Base-by-base conservation (phyloP, 805 yeast genomes). In the Lipomyces chichibuensis region DNA sequence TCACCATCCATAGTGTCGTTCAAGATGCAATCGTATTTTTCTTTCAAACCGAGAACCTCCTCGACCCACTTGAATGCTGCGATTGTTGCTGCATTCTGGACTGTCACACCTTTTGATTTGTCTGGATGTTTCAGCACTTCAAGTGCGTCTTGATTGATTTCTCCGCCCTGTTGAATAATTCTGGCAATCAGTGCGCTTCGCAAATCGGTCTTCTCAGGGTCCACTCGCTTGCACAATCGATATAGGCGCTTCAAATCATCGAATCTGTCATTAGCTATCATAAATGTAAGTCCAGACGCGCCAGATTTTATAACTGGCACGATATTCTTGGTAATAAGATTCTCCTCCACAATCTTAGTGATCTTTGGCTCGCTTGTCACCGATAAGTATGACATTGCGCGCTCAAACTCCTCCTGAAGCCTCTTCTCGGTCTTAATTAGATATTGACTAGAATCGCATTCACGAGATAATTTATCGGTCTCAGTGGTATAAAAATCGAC, bases 11-110 rank as follows among this genome's bases (percentile, higher is more conserved):
- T 86, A 2, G 89, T 80, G 6, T 76, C 75, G 29, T 79, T 77
- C 35, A 86, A 76, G 1, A 92, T 79, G 2, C 57, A 37, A 49
- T 83, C 84, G 72, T 85, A 85, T 65, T 85, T 85, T 4, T 78
- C 79, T 70, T 84, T 87, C 65, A 86, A 78, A 11, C 75, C 76
- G 11, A 90, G 75, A 2, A 90, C 82, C 35, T 83, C 80, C 56
- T 84, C 84, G 9, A 90, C 83, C 94, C 96, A 92, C 62, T 81
- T 80, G 2, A 85, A 81, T 0, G 96, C 95, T 71, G 83, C 84
- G 60, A 80, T 78, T 8, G 87, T 77, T 65, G 83, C 78, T 59
- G 72, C 61, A 23, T 23, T 64, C 52, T 65, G 71, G 23, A 60
- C 60, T 2, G 62, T 57, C 27, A 59, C 60, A 6, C 64, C 67